Base-by-base conservation (phyloP, 768 basidiomycete genomes). In the Boletus tylopilopsis region DNA sequence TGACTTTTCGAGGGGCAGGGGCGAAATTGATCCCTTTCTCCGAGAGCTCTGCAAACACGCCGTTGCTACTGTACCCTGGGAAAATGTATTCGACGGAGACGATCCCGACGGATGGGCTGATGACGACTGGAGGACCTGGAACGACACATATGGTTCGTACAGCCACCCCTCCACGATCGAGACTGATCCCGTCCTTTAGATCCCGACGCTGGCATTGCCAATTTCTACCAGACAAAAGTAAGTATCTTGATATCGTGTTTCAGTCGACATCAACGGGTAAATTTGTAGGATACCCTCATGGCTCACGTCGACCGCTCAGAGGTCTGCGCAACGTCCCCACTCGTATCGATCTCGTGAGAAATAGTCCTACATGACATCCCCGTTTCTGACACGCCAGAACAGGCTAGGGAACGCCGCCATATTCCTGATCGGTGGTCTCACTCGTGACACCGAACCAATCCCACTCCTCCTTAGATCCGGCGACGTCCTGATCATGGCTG, bases 231-330 rank as follows among this genome's bases (percentile, higher is more conserved):
- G 66, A 78, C 76, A 38, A 87, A 84, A 68, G 84, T 79, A 27
- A 34, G 60, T 19, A 34, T 19, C 8, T 11, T 42, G 30, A 12
- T 18, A 2, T 38, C 35, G 11, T 19, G 2, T 6, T 23, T 21
- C n/a, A n/a, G n/a, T n/a, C 9, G 12, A 25, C 12, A 39, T 49
- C 12, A 15, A 38, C 19, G 29, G 37, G n/a, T 19, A 3, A 34
- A 15, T 18, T 43, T 23, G 18, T n/a, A 53, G 79, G 94, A 98
- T 55, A 90, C 93, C 0, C 79, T 99, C 18, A 97, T 97, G 87
- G 95, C 82, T 0, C 95, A 99, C 66, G 91, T 96, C n/a, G 95
- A 99, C 67, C 87, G 90, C 18, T 93, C 94, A 19, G 95, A 99
- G 70, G 77, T 95, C 9, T 95, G 94, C 58, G 84, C 91, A 2